Conservation (phyloP, 2,329 filamentous ascomycete genomes). For the Pestalotiopsis sp. region DNA sequence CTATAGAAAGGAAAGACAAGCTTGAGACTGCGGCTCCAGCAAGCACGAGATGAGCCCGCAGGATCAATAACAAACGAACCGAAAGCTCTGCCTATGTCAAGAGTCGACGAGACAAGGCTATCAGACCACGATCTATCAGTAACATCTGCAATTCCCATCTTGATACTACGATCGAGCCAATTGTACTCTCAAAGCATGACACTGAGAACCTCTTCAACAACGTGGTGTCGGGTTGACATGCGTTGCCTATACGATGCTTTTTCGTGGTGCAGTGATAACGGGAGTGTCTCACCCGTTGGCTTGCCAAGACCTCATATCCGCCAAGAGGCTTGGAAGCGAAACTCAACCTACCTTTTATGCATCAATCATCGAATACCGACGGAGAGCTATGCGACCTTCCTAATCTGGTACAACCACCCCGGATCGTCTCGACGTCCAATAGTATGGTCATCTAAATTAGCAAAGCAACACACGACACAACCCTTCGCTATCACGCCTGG, state of each 20-base stretch:
- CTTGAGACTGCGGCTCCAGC: not conserved
- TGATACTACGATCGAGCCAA: no score
- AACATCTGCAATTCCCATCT: no score
- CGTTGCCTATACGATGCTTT: not conserved
- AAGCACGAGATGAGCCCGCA: not conserved
- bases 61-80: no score
- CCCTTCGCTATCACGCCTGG: not conserved
- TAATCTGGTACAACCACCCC: not conserved
- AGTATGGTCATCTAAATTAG: not conserved
- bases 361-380: not conserved
- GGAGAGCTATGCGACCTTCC: not conserved
- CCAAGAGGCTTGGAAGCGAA: not conserved
- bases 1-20: not conserved
- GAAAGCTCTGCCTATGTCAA: no score
- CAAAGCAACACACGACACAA: not conserved
- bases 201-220: no score
- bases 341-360: not conserved
- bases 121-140: no score
- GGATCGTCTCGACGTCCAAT: not conserved
- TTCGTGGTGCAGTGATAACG: not conserved
- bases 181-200: no score
- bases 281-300: not conserved
- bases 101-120: no score
- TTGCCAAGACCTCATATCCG: not conserved
- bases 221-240: no score